Evolutionary conservation across 2,329 filamentous ascomycete species (phyloP).

Genomic region (Furcasterigmium sp.): DNA sequence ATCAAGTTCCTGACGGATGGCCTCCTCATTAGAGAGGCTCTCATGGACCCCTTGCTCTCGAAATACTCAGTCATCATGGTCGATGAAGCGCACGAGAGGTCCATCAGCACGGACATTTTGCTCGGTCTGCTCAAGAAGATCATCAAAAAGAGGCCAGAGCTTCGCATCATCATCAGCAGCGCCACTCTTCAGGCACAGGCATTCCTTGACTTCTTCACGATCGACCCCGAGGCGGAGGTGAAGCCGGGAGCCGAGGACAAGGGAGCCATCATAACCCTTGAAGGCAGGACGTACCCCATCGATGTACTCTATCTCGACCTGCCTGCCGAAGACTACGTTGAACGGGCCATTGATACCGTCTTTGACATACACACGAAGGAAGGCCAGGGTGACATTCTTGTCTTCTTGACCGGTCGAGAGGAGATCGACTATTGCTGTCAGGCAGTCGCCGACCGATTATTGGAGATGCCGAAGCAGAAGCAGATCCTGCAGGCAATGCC

Average conservation of each 20-base stretch:
- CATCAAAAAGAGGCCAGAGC: conserved; percentile 67
- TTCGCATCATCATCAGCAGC: conserved; percentile 87
- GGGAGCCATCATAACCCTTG: conserved; percentile 67
- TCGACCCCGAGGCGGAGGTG: conserved; percentile 8
- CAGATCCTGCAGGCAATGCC: conserved; percentile 66
- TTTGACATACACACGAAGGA: conserved; percentile 85
- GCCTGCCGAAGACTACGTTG: conserved; percentile 81
- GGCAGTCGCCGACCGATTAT: conserved; percentile 42
- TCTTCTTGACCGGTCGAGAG: conserved; percentile 89
- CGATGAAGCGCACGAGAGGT: conserved; percentile 93
- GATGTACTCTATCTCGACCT: conserved; percentile 76
- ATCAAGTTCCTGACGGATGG: conserved; percentile 98
- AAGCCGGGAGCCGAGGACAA: conserved; percentile 15
- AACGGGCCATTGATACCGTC: conserved; percentile 74
- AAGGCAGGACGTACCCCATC: conserved; percentile 84
- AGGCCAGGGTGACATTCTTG: conserved; percentile 75
- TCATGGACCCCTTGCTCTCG: conserved; percentile 86
- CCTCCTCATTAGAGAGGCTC: conserved; percentile 80
- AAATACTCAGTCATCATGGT: conserved; percentile 97
- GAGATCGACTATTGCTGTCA: conserved; percentile 86
- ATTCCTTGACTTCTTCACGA: conserved; percentile 72
- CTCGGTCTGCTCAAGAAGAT: conserved; percentile 92
- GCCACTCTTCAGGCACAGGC: conserved; percentile 87
- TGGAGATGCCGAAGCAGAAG: conserved; percentile 31
- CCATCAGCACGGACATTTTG: conserved; percentile 85